These are phyloP conservation scores for Trichoderma sp. DNA, from an alignment of 2,329 filamentous ascomycete genomes.

Conservation along the genomic window DNA sequence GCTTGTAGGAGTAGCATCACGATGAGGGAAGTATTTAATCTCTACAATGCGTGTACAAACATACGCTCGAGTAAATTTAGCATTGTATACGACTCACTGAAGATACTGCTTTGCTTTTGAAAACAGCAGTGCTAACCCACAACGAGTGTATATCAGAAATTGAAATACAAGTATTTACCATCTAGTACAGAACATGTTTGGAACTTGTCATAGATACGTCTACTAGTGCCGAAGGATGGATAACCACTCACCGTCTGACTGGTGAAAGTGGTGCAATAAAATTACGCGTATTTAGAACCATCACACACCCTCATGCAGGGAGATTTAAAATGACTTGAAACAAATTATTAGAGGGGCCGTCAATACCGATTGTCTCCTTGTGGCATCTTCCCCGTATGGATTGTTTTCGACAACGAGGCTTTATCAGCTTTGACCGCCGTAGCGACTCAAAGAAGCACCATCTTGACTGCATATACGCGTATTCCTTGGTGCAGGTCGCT, in stretches of 20 bases:
- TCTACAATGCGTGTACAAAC: neutral
- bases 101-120: rapidly evolving
- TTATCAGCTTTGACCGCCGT: neutral
- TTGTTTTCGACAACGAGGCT: neutral
- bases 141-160: neutral
- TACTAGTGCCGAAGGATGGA: neutral
- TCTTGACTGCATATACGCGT: neutral
- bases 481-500: neutral
- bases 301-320: neutral
- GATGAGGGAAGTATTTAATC: neutral
- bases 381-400: neutral
- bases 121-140: neutral
- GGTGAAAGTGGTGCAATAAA: neutral
- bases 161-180: neutral
- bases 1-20: neutral
- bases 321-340: neutral
- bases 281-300: neutral
- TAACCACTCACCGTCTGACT: neutral
- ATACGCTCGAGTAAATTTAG: neutral
- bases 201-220: neutral
- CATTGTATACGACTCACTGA: rapidly evolving
- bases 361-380: neutral
- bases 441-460: neutral
- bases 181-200: neutral
- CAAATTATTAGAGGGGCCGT: neutral